Evolutionary conservation across 129 eudicot species (phyloP).

Genomic region (Gnaphalium uliginosum): DNA sequence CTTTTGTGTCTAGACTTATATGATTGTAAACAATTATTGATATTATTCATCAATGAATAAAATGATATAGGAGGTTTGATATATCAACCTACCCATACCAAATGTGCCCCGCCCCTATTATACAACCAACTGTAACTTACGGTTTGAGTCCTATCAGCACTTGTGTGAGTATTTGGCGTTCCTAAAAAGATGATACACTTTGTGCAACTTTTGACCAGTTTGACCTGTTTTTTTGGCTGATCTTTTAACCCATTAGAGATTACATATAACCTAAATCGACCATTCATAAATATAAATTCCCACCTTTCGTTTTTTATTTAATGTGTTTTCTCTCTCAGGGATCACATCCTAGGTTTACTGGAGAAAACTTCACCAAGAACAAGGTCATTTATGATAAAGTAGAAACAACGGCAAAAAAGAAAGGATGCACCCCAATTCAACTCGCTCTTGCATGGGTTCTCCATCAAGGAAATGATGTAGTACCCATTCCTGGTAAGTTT

Average conservation of each 20-base stretch:
- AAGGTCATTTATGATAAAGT: constrained; percentile 39
- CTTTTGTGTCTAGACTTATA: background rate
- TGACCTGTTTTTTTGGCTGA: background rate
- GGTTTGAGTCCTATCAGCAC: background rate
- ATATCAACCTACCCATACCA: background rate
- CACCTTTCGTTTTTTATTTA: background rate
- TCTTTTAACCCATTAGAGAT: background rate
- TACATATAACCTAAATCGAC: background rate
- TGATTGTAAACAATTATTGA: background rate
- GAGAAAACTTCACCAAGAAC: constrained; percentile 55
- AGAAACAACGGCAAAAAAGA: constrained; percentile 45
- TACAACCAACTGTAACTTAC: background rate
- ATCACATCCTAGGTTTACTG: constrained; percentile 52
- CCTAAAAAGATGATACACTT: background rate
- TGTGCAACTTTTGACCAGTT: background rate
- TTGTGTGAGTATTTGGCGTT: background rate
- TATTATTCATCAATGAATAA: background rate
- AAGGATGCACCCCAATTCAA: constrained; percentile 58
- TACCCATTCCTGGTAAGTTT: constrained; percentile 55
- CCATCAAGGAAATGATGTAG: constrained; percentile 54
- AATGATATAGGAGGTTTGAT: background rate
- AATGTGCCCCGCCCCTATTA: background rate
- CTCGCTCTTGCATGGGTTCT: constrained; percentile 76
- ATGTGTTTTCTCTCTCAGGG: constrained; percentile 30
- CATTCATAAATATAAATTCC: background rate